Evolutionary conservation across 2,329 filamentous ascomycete species (phyloP), one percentile per base, ranked within the genome.

Genomic region (Alternaria sp.): DNA sequence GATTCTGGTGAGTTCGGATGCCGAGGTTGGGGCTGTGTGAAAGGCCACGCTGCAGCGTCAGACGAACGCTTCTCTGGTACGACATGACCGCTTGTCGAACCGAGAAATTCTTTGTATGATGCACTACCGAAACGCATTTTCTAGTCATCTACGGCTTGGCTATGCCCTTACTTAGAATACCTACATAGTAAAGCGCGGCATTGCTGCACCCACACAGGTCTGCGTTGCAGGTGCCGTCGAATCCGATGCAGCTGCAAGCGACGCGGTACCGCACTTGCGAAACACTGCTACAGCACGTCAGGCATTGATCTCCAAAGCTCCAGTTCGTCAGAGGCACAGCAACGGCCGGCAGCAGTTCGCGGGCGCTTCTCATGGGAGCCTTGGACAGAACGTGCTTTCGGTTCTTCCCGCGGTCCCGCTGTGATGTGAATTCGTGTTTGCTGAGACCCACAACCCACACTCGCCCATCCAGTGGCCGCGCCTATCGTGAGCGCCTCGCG

Each of bases 11-110:
- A 49, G 51, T 61, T 70, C 66, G 67, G 66, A 63, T 40, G 67
- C 67, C 67, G 67, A 70, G 61, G 61, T 57, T 61, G 66, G 56
- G 66, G 67, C 62, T 66, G 58, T 67, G 66, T 57, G 59, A 54
- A 61, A 54, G 51, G 63, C 57, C 49, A 51, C 46, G 56, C 61
- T 59, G 47, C 50, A 59, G 57, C 28, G 25, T 21, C 28, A 61
- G 56, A 58, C 44, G 59, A 70, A 65, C 63, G 50, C 54, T 53
- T 53, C 57, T 52, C 32, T 45, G 58, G 65, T 61, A 57, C 58
- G 60, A 70, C 54, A 21, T 25, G 32, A 25, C 50, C 19, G 43
- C 28, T 49, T 45, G 52, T 43, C 53, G 36, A 36, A 52, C 43
- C 17, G 21, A 44, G 45, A 23, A 43, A 53, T 45, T 25, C 19